Conservation (phyloP, 1,284 basidiomycete genomes). For the Schizophyllum amplum region DNA sequence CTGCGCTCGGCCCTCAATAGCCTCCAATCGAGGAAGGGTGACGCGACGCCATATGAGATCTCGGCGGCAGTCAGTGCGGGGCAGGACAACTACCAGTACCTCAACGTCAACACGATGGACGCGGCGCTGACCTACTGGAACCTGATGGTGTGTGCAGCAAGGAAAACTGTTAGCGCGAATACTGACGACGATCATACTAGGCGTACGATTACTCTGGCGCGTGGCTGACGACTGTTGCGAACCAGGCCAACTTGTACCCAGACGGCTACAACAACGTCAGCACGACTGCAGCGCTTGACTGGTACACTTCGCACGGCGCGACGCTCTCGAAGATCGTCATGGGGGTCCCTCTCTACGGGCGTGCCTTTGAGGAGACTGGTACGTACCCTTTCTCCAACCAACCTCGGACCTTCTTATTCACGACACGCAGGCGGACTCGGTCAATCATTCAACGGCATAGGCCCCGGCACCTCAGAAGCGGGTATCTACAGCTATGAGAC, state of each 20-base stretch:
- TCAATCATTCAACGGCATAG: constrained; percentile 60
- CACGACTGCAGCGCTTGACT: constrained; percentile 65
- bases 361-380: constrained; percentile 72
- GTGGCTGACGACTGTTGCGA: constrained; percentile 59
- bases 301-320: constrained; percentile 64
- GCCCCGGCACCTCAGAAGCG: constrained; percentile 60
- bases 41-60: constrained; percentile 48
- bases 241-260: constrained; percentile 80
- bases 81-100: constrained; percentile 52
- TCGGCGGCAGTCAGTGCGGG: constrained; percentile 64
- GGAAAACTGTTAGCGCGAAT: background rate
- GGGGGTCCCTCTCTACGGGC: constrained; percentile 82
- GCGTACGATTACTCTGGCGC: constrained; percentile 76
- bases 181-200: constrained; percentile 22
- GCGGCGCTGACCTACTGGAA: constrained; percentile 57
- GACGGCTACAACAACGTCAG: constrained; percentile 51
- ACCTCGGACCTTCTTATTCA: background rate
- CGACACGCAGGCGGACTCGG: constrained; percentile 49
- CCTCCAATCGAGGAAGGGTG: constrained; percentile 47
- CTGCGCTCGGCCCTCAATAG: constrained; percentile 48
- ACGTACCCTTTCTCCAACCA: constrained; percentile 19
- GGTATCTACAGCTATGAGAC: constrained; percentile 73
- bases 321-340: constrained; percentile 68
- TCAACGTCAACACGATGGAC: constrained; percentile 35
- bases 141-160: background rate